Conservation (phyloP, 2,329 filamentous ascomycete genomes). For the Calonectria pauciramosa region DNA sequence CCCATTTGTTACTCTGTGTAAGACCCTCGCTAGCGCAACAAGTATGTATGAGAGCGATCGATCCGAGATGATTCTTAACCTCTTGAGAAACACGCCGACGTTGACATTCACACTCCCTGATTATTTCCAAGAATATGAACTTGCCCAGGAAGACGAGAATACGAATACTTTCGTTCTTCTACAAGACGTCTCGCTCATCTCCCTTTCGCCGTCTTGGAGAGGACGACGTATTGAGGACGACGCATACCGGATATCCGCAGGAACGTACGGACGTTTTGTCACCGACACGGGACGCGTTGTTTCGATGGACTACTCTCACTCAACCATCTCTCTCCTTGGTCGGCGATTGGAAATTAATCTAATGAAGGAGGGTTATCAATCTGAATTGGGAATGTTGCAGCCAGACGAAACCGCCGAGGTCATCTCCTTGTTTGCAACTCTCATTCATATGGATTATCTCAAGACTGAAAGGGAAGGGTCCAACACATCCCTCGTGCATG, state of each 20-base stretch:
- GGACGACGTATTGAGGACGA: constrained; percentile 61
- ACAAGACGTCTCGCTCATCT: constrained; percentile 74
- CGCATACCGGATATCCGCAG: constrained; percentile 73
- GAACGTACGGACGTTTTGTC: constrained; percentile 79
- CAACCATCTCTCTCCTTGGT: constrained; percentile 83
- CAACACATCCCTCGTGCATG: constrained; percentile 49
- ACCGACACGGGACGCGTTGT: constrained; percentile 84
- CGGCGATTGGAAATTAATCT: constrained; percentile 79
- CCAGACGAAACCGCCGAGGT: constrained; percentile 78
- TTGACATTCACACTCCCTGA: constrained; percentile 84
- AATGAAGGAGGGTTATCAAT: constrained; percentile 66
- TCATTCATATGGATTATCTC: constrained; percentile 69
- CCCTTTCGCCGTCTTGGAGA: constrained; percentile 59
- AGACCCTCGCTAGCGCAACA: constrained; percentile 66
- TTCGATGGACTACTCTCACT: constrained; percentile 83
- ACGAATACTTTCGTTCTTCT: constrained; percentile 81
- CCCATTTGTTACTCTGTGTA: constrained; percentile 82
- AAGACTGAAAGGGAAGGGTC: constrained; percentile 48
- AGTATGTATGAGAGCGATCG: constrained; percentile 49
- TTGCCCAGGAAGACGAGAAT: constrained; percentile 88
- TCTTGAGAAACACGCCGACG: constrained; percentile 77
- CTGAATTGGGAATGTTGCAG: constrained; percentile 67
- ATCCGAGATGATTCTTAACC: constrained; percentile 69
- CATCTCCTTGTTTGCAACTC: constrained; percentile 78
- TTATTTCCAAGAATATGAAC: constrained; percentile 80